These are phyloP conservation scores for Talaromyces rugulosus DNA, from an alignment of 2,329 filamentous ascomycete genomes.

Conservation along the genomic window DNA sequence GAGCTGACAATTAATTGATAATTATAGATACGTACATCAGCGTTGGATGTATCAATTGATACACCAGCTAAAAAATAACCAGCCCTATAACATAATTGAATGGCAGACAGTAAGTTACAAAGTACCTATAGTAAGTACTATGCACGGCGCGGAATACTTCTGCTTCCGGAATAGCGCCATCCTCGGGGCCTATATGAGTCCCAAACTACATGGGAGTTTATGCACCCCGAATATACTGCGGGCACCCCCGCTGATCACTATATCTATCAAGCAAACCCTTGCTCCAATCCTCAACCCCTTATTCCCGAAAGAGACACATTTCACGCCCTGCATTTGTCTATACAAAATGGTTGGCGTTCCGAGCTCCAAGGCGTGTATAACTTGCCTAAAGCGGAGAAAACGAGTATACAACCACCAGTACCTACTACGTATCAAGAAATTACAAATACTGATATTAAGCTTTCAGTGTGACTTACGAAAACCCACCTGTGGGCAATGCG, in stretches of 20 bases:
- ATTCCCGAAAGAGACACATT: neutral
- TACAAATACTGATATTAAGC: neutral
- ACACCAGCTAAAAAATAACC: no score
- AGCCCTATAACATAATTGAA: neutral
- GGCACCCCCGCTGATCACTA: no score
- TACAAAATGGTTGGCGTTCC: neutral
- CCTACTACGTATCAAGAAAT: neutral
- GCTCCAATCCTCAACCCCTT: neutral
- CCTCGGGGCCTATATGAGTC: no score
- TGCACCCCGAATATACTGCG: no score
- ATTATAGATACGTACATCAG: no score
- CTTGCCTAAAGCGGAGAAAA: neutral
- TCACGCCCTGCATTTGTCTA: neutral
- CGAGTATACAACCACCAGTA: neutral
- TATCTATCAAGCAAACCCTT: no score
- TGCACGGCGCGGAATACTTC: neutral
- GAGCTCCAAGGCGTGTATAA: neutral
- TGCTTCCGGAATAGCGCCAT: neutral
- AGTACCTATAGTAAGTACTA: neutral
- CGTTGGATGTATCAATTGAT: no score
- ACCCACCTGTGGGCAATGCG: neutral
- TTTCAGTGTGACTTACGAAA: neutral
- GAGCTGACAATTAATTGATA: no score
- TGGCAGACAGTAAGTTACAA: no score
- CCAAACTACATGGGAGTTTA: no score